These are phyloP conservation scores for Dictyostelium brefeldianum DNA, from an alignment of 78 protist genomes.

Conservation along the genomic window DNA sequence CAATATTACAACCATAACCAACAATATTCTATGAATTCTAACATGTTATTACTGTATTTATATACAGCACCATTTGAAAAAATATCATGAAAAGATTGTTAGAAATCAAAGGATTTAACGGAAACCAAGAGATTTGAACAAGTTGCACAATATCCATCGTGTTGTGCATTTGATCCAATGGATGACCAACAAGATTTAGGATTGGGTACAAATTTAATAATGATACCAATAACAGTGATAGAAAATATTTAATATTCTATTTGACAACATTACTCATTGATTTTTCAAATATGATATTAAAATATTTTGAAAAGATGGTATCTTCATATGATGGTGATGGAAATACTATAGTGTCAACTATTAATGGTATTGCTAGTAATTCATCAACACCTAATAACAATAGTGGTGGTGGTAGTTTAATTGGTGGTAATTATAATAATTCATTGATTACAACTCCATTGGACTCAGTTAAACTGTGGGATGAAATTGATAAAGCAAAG, in stretches of 20 bases:
- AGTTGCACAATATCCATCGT: slow-evolving; percentile 29
- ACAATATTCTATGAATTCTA: too few relatives aligned
- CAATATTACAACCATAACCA: too few relatives aligned
- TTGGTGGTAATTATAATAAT: neutral
- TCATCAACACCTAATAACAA: neutral
- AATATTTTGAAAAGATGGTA: slow-evolving; percentile 61
- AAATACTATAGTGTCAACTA: neutral
- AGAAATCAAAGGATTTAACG: slow-evolving; percentile 34
- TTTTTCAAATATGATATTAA: slow-evolving; percentile 24
- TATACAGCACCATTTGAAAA: slow-evolving; percentile 72
- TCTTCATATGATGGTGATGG: neutral
- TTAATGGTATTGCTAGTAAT: neutral
- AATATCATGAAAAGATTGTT: slow-evolving; percentile 78
- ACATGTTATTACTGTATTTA: too few relatives aligned
- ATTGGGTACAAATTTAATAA: slow-evolving; percentile 50
- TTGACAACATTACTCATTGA: slow-evolving; percentile 46
- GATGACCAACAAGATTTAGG: slow-evolving; percentile 73
- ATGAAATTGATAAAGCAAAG: slow-evolving; percentile 58
- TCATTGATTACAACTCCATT: slow-evolving; percentile 52
- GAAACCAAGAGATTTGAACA: slow-evolving; percentile 46
- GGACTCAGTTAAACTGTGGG: slow-evolving; percentile 46
- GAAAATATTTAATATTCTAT: slow-evolving; percentile 65
- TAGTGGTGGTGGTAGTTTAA: neutral
- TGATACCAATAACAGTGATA: slow-evolving; percentile 71
- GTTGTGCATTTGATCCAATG: slow-evolving; percentile 79